Evolutionary conservation across 345 rosid species (phyloP).

Genomic region (Arabis hirsuta): DNA sequence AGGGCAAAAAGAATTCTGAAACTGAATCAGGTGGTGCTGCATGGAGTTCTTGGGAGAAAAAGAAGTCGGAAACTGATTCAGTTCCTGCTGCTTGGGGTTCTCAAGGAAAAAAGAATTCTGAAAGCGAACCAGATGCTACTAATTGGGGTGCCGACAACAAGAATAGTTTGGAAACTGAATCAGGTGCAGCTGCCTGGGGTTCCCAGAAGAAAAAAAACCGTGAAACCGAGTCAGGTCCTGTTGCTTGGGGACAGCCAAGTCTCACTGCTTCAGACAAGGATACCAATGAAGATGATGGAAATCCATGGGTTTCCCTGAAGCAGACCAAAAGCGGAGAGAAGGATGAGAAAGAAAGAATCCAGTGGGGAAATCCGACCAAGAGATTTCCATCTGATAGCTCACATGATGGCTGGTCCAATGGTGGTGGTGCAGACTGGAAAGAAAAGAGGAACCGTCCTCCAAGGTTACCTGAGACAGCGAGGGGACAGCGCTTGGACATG

Average conservation of each 20-base stretch:
- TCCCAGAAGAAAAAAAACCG: background rate
- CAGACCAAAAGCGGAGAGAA: slow-evolving; percentile 37
- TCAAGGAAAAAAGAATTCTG: background rate
- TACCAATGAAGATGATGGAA: slow-evolving; percentile 40
- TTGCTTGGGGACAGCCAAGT: slow-evolving; percentile 48
- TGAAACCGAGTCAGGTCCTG: slow-evolving; percentile 16
- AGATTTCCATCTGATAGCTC: slow-evolving; percentile 51
- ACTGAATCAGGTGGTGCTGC: slow-evolving; percentile 24
- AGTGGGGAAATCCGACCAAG: slow-evolving; percentile 58
- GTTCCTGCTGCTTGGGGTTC: slow-evolving; percentile 20
- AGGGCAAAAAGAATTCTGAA: background rate
- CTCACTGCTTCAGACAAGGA: slow-evolving; percentile 49
- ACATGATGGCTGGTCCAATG: slow-evolving; percentile 53
- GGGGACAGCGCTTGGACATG: slow-evolving; percentile 73
- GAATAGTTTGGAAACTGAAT: background rate
- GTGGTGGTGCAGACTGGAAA: slow-evolving; percentile 61
- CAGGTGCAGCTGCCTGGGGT: slow-evolving; percentile 2
- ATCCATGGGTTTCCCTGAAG: slow-evolving; percentile 46
- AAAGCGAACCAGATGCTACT: slow-evolving; percentile 12
- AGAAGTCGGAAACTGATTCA: background rate
- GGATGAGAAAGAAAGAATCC: slow-evolving; percentile 43
- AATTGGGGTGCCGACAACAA: slow-evolving; percentile 42
- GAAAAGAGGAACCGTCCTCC: slow-evolving; percentile 58
- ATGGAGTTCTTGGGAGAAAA: background rate
- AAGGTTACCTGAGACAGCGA: slow-evolving; percentile 55